Evolutionary conservation across 1,284 basidiomycete species (phyloP), one percentile per base, ranked within the genome.

Genomic region (Wolfiporia cocos): DNA sequence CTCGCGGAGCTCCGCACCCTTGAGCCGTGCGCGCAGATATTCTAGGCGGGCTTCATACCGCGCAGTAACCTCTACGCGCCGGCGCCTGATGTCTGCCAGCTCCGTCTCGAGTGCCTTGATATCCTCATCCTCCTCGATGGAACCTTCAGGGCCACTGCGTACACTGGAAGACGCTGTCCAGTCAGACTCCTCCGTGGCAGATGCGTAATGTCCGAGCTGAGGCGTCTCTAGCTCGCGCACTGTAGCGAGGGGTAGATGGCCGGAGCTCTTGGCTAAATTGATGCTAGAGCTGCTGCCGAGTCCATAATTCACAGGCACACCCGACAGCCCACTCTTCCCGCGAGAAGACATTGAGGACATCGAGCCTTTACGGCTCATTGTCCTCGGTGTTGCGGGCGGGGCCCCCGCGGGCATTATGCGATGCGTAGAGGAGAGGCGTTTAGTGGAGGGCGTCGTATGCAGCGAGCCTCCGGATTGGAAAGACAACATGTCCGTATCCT

Each of bases 1-100:
- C 64, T 86, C 84, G 44, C 81, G 78, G 55, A 86, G 60, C 62
- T 86, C 81, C 1, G 83, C 84, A 19, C 78, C 78, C 62, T 84
- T 86, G 59, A 86, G 55, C 59, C 77, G 76, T 39, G 83, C 83
- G 34, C 76, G 71, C 48, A 86, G 63, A 53, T 81, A 86, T 49
- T 84, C 81, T 51, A 86, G 53, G 34, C 83, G 72, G 30, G 71
- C 73, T 43, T 78, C 76, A 53, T 85, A 86, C 49, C 83, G 70
- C 46, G 65, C 68, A 38, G 69, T 71, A 41, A 86, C 81, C 50
- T 84, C 81, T 34, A 72, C 73, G 29, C 78, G 67, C 45, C 80
- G 68, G 46, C 72, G 61, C 43, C 77, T 70, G 44, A 86, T 81
- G 42, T 83, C 82, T 15, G 68, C 68, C 61, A 85, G 67, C 61